Base-by-base conservation (phyloP, 148 eudicot genomes). In the Drosera capensis region DNA sequence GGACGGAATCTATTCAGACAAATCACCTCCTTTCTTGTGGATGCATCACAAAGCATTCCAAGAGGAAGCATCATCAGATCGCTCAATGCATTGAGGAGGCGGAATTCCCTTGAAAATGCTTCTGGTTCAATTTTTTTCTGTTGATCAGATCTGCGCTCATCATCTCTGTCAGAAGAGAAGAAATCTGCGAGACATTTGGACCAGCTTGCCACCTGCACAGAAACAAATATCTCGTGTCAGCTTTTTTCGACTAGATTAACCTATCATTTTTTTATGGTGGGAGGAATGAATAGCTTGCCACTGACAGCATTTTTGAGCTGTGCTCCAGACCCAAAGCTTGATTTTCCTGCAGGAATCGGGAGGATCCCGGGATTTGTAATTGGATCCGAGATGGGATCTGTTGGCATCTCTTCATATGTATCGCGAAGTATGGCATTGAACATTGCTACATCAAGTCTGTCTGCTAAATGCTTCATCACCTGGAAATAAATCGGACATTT, bases 1-100 rank as follows among this genome's bases (percentile, higher is more conserved):
- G n/a, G 38, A 2, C 3, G 9, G 9, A 34, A 34, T 34, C 3
- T 34, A 7, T 38, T 28, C 9, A n/a, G 37, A 23, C 23, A 18
- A 12, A 60, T 59, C 49, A 71, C 97, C 78, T 90, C 97, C 60
- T 67, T 80, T 68, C 97, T 78, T 17, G 71, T 84, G 52, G 73
- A 59, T 24, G 49, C 47, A 63, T 90, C 93, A 26, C 70, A 75
- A 42, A 90, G 76, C 87, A 90, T 80, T 59, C 71, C 97, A 23
- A 70, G 63, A 7, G 97, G 97, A 51, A 90, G 94, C 97, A 80
- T 90, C 97, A 90, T 84, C 31, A 90, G 82, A 63, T 90, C 77
- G 41, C 97, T 82, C 66, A 90, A 52, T 23, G 95, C 92, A 57
- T 73, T 74, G 22, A 90, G 81, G 49, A 90, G 79, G 54, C 71